Evolutionary conservation across 1,284 basidiomycete species (phyloP).

Genomic region (Ceratobasidium sp.): DNA sequence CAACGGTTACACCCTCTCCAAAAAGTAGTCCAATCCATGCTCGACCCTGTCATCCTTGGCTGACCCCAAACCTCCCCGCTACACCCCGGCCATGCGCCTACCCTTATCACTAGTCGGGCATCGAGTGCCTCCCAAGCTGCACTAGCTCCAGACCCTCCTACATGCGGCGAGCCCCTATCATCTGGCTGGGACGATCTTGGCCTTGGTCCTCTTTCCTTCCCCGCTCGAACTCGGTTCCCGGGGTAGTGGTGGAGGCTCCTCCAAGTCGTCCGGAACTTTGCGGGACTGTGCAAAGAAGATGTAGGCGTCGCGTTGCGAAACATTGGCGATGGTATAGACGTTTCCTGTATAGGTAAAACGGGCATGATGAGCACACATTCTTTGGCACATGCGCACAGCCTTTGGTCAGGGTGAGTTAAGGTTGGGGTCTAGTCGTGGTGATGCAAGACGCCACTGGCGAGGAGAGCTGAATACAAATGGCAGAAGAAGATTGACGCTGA

Average conservation of each 20-base stretch:
- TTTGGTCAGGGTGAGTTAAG: background rate
- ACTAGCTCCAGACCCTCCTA: background rate
- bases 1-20: background rate
- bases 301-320: slow-evolving; percentile 79
- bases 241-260: slow-evolving; percentile 50
- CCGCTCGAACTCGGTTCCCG: background rate
- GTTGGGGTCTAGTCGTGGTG: background rate
- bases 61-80: background rate
- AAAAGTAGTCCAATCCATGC: background rate
- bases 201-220: slow-evolving; percentile 25
- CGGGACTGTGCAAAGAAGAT: slow-evolving; percentile 95
- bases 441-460: background rate
- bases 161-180: slow-evolving; percentile 2
- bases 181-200: slow-evolving; percentile 26
- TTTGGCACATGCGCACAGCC: background rate
- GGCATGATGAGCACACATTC: slow-evolving; percentile 1
- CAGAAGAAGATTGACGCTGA: background rate
- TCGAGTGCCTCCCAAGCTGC: background rate
- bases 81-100: background rate
- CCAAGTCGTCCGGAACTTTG: slow-evolving; percentile 65
- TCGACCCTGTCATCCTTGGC: no score
- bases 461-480: background rate
- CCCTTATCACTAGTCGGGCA: background rate
- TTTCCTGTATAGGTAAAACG: slow-evolving; percentile 69
- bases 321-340: slow-evolving; percentile 89